A percentile compares a stretch with the other conserved stretches of the same genome.
phyloP scores from a whole-genome alignment of 371 early-diverging fungal genomes.

The Syncephalastrum contaminatum region DNA sequence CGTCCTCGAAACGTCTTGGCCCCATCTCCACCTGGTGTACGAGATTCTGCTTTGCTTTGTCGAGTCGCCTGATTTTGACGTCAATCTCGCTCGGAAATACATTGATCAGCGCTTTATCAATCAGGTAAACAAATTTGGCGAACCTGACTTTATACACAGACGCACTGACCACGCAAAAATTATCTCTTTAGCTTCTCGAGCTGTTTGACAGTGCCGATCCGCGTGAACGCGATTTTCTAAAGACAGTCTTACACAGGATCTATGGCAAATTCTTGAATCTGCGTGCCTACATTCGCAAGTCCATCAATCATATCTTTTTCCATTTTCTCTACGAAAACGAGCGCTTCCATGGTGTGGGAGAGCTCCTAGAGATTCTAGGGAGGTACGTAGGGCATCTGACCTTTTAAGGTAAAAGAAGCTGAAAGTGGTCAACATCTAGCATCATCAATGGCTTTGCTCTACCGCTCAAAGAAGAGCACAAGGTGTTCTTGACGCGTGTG shows the following conservation, averaged over 20 bases:
- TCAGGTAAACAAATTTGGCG: slow-evolving; percentile 20
- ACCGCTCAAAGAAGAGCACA: slow-evolving; percentile 97
- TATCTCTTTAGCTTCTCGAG: slow-evolving; percentile 71
- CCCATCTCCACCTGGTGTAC: slow-evolving; percentile 95
- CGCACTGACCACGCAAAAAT: too few species aligned
- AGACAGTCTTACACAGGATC: slow-evolving; percentile 95
- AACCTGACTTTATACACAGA: neutral
- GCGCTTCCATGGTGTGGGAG: slow-evolving; percentile 95
- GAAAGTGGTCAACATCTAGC: slow-evolving; percentile 27
- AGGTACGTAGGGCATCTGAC: slow-evolving; percentile 38
- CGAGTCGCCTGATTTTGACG: slow-evolving; percentile 94
- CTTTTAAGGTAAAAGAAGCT: neutral
- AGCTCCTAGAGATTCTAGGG: slow-evolving; percentile 95
- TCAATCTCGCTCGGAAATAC: slow-evolving; percentile 69
- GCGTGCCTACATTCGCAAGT: slow-evolving; percentile 92
- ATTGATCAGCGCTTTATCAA: slow-evolving; percentile 41
- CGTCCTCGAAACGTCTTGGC: slow-evolving; percentile 93
- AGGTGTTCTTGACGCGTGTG: slow-evolving; percentile 87
- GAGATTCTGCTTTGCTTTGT: slow-evolving; percentile 95
- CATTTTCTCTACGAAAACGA: slow-evolving; percentile 96
- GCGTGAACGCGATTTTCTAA: slow-evolving; percentile 95
- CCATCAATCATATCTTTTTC: slow-evolving; percentile 97
- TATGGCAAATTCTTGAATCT: slow-evolving; percentile 97
- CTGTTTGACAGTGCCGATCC: slow-evolving; percentile 98
- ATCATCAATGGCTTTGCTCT: slow-evolving; percentile 99